Conservation (phyloP, 2,329 filamentous ascomycete species). For the Diaporthe amygdali region DNA sequence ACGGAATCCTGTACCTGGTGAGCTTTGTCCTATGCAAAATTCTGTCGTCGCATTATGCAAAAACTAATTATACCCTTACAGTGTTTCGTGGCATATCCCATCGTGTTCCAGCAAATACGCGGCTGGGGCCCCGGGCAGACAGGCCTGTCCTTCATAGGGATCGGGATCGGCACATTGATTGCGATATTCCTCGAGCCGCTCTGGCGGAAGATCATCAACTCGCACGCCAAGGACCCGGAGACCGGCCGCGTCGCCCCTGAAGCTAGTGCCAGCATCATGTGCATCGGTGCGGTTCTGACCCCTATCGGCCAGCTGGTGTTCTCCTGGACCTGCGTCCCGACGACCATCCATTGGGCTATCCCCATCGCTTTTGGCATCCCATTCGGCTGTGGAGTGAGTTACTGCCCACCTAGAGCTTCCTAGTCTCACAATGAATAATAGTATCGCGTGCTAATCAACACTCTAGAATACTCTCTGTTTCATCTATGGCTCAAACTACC, state of each 20-base stretch:
- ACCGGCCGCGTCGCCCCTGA: conserved; percentile 79
- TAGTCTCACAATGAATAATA: too few species aligned
- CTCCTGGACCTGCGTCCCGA: conserved; percentile 83
- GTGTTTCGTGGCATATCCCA: conserved; percentile 89
- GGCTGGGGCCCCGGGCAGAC: conserved; percentile 78
- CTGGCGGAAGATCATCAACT: conserved; percentile 78
- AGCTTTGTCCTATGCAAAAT: neutral
- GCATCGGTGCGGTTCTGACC: conserved; percentile 75
- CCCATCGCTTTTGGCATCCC: conserved; percentile 77
- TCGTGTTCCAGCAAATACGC: conserved; percentile 76
- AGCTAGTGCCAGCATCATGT: conserved; percentile 80
- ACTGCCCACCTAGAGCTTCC: neutral
- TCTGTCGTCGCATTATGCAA: neutral
- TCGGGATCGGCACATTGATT: conserved; percentile 67
- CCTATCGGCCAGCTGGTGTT: conserved; percentile 85
- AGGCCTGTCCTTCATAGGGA: conserved; percentile 79
- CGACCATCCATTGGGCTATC: conserved; percentile 77
- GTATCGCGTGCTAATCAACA: neutral
- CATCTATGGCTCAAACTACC: conserved; percentile 79
- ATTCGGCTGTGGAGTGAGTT: conserved; percentile 66
- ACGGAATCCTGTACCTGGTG: conserved; percentile 68
- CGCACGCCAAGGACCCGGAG: conserved; percentile 73
- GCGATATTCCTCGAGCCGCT: conserved; percentile 71
- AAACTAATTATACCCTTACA: neutral
- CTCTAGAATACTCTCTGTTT: conserved; percentile 71